Percentiles rank a stretch among this genome's conserved stretches.
These are phyloP conservation scores for Aspergillus spinulosporus DNA, from an alignment of 2,329 filamentous ascomycete genomes.

Conservation along the genomic window DNA sequence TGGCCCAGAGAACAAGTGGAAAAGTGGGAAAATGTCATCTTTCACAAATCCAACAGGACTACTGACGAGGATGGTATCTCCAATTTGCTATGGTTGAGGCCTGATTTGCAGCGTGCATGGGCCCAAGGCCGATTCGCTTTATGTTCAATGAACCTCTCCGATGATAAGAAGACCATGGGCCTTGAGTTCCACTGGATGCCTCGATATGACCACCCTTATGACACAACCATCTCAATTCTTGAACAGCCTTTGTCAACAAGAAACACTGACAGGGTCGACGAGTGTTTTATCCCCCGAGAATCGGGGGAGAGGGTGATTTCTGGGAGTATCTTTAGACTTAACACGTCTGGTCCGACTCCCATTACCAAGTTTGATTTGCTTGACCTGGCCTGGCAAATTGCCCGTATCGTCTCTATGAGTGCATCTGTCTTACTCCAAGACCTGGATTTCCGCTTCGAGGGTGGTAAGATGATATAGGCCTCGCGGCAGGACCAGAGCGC, in stretches of 20 bases:
- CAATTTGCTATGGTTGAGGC: background rate
- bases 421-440: too few species aligned
- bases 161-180: background rate
- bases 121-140: background rate
- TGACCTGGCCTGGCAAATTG: background rate
- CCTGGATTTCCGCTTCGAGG: too few species aligned
- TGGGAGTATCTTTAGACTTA: background rate
- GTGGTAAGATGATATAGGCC: too few species aligned
- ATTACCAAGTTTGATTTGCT: background rate
- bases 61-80: background rate
- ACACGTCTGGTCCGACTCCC: background rate
- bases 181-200: background rate
- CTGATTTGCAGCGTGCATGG: conserved; percentile 2
- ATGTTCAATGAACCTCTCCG: background rate
- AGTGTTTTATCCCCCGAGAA: background rate
- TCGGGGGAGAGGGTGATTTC: background rate
- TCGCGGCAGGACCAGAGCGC: too few species aligned
- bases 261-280: background rate
- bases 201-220: background rate
- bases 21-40: background rate
- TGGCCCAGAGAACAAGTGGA: background rate
- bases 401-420: background rate
- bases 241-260: background rate
- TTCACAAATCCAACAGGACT: background rate
- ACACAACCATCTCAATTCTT: background rate